phyloP scores from a whole-genome alignment of 2,329 filamentous ascomycete genomes.

The Aspergillus sp. region DNA sequence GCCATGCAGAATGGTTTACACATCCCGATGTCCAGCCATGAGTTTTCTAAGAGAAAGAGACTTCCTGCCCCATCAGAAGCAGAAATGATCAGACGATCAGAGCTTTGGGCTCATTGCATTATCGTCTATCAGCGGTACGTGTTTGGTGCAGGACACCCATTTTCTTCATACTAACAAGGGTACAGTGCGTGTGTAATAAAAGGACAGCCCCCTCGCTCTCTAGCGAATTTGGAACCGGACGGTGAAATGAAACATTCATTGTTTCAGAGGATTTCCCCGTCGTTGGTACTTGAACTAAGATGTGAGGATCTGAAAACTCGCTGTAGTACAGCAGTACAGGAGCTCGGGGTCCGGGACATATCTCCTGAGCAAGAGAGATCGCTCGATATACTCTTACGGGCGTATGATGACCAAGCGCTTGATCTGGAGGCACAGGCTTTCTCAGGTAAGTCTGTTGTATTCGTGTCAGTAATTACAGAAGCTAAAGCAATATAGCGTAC shows the following conservation, averaged over 20 bases:
- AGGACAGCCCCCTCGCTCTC: conserved; percentile 38
- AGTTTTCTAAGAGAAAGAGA: conserved; percentile 39
- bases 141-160: neutral
- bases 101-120: conserved; percentile 45
- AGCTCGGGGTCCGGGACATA: conserved; percentile 44
- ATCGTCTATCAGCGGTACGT: conserved; percentile 43
- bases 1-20: conserved; percentile 48
- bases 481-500: conserved; percentile 26
- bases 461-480: neutral
- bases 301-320: conserved; percentile 40
- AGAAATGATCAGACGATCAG: conserved; percentile 40
- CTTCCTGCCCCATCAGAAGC: conserved; percentile 32
- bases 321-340: conserved; percentile 38
- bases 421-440: conserved; percentile 37
- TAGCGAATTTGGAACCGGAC: conserved; percentile 41
- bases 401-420: conserved; percentile 39
- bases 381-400: conserved; percentile 39
- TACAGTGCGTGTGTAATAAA: conserved; percentile 40
- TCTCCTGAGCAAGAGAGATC: conserved; percentile 40
- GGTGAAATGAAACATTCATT: conserved; percentile 35
- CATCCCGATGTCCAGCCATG: conserved; percentile 45
- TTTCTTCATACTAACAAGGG: neutral
- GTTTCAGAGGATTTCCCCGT: conserved; percentile 36
- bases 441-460: conserved; percentile 27
- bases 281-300: conserved; percentile 39